Evolutionary conservation across 805 yeast genomes (phyloP).

Genomic region (Sugiyamaella smithiae): DNA sequence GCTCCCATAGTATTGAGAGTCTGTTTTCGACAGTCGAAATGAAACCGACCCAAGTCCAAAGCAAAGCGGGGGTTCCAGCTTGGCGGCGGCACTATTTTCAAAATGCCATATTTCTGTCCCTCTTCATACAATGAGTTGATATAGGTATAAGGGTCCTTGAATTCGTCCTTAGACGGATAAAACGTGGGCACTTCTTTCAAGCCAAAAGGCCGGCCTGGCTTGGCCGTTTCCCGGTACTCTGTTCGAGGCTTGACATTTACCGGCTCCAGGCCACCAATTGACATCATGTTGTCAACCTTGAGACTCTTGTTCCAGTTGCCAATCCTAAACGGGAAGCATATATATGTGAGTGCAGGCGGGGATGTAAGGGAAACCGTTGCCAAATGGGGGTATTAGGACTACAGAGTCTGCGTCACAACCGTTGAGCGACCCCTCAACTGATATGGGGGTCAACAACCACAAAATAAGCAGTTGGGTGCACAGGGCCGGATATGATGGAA

Average conservation of each 20-base stretch:
- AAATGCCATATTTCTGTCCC: conserved; percentile 67
- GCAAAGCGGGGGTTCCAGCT: conserved; percentile 42
- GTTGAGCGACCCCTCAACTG: too few species aligned
- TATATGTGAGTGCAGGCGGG: not conserved
- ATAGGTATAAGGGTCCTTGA: conserved; percentile 63
- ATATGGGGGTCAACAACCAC: too few species aligned
- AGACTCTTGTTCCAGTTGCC: not conserved
- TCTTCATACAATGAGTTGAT: conserved; percentile 50
- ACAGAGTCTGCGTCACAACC: too few species aligned
- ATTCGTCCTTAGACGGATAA: conserved; percentile 53
- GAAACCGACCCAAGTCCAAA: conserved; percentile 33
- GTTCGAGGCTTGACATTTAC: conserved; percentile 18
- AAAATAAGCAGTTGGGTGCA: too few species aligned
- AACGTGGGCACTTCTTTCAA: conserved; percentile 53
- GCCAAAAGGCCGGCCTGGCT: conserved; percentile 31
- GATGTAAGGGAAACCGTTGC: not conserved
- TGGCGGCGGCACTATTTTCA: conserved; percentile 66
- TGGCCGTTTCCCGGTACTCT: conserved; percentile 22
- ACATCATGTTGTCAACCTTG: conserved; percentile 4
- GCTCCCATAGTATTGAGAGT: conserved; percentile 36
- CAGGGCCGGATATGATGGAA: too few species aligned
- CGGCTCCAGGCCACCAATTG: conserved; percentile 16
- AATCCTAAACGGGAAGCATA: conserved; percentile 1
- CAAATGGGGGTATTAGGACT: not conserved
- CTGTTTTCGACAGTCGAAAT: conserved; percentile 36